Percentiles rank a stretch among this genome's conserved stretches.
Conservation (phyloP, 805 yeast species). For the Ogataea nonfermentans region DNA sequence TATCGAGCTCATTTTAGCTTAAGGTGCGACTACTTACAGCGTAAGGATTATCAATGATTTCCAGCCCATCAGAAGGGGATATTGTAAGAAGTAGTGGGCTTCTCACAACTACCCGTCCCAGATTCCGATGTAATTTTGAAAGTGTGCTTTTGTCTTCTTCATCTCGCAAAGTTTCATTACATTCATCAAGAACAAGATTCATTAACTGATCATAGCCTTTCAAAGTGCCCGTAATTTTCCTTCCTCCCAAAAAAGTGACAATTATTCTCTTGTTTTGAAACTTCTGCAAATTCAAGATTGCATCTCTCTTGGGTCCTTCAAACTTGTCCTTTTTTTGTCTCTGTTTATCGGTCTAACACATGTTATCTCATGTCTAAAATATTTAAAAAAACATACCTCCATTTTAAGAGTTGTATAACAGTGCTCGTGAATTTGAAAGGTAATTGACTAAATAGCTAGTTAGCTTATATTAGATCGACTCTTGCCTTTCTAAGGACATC, state of each 20-base stretch:
- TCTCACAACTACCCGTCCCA: constrained; percentile 82
- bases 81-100: constrained; percentile 76
- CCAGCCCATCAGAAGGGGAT: constrained; percentile 73
- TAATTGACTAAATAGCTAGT: too few relatives aligned
- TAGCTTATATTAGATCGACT: too few relatives aligned
- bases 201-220: constrained; percentile 82
- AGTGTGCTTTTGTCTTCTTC: constrained; percentile 55
- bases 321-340: constrained; percentile 27
- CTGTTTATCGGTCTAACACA: constrained; percentile 12
- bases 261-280: constrained; percentile 70
- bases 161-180: constrained; percentile 62
- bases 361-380: neutral
- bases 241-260: constrained; percentile 83
- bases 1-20: too few relatives aligned
- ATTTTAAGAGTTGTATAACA: neutral
- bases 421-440: neutral
- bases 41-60: constrained; percentile 70
- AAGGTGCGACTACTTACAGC: constrained; percentile 5
- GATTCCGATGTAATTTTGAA: constrained; percentile 58
- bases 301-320: constrained; percentile 87
- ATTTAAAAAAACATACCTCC: constrained; percentile 16
- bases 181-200: constrained; percentile 75
- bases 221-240: constrained; percentile 69
- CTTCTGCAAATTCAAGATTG: constrained; percentile 76
- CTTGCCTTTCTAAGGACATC: too few relatives aligned